These are phyloP conservation scores for Neopestalotiopsis rosae DNA, from an alignment of 2,329 filamentous ascomycete species.

Conservation along the genomic window DNA sequence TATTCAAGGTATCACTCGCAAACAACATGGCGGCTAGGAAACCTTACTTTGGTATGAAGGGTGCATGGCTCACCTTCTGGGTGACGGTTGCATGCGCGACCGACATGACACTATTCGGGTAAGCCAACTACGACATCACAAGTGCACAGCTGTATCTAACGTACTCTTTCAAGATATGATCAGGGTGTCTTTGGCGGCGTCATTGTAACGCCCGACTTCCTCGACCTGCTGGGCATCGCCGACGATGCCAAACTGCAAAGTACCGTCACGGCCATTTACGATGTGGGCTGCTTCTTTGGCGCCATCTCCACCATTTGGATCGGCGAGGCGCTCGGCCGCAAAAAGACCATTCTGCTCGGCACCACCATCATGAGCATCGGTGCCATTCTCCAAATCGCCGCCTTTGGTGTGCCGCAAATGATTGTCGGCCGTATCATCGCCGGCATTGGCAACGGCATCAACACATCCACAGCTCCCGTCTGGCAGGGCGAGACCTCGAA, in stretches of 20 bases:
- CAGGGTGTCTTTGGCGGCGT: slow-evolving; percentile 61
- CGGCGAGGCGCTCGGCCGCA: slow-evolving; percentile 40
- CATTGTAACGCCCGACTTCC: slow-evolving; percentile 56
- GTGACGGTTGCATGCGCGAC: slow-evolving; percentile 30
- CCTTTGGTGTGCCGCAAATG: slow-evolving; percentile 45
- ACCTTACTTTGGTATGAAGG: slow-evolving; percentile 28
- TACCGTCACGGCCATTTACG: slow-evolving; percentile 63
- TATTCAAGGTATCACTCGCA: neutral
- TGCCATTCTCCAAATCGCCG: slow-evolving; percentile 39
- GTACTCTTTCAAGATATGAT: slow-evolving; percentile 37
- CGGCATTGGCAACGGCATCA: slow-evolving; percentile 54
- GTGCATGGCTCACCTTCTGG: slow-evolving; percentile 31
- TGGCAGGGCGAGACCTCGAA: slow-evolving; percentile 45
- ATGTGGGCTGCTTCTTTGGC: slow-evolving; percentile 65
- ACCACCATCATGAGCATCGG: slow-evolving; percentile 40
- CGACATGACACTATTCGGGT: slow-evolving; percentile 35
- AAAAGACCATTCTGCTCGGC: slow-evolving; percentile 38
- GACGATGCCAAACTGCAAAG: slow-evolving; percentile 31
- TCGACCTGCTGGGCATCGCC: slow-evolving; percentile 48
- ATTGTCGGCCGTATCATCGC: slow-evolving; percentile 49
- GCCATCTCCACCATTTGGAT: slow-evolving; percentile 38
- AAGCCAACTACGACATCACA: neutral
- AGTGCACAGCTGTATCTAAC: neutral
- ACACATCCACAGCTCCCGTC: slow-evolving; percentile 42
- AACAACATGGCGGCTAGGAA: neutral